Evolutionary conservation across 1,139 yeast genomes (phyloP).

Genomic region (Debaryomycetaceae sp.): DNA sequence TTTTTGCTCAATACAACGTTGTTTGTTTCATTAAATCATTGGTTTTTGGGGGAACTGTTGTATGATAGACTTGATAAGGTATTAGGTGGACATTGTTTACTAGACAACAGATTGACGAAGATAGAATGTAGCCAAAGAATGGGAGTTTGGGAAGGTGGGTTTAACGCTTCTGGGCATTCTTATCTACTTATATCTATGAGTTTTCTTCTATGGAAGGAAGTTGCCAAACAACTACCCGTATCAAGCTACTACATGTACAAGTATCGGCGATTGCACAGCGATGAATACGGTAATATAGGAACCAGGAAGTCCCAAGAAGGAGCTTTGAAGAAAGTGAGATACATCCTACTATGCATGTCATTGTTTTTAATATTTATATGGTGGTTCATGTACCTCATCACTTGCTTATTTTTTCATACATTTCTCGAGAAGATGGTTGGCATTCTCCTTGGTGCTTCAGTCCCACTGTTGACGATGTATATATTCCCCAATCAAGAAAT

Average conservation of each 20-base stretch:
- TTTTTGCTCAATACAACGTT: constrained; percentile 17
- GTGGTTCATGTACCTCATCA: constrained; percentile 46
- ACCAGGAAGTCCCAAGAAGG: neutral
- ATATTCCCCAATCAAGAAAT: neutral
- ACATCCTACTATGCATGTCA: constrained; percentile 7
- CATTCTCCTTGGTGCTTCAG: constrained; percentile 2
- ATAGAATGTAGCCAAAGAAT: constrained; percentile 5
- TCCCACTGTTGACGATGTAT: constrained; percentile 2
- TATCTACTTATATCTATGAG: constrained; percentile 51
- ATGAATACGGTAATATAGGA: neutral
- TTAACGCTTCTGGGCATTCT: constrained; percentile 65
- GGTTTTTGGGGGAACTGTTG: constrained; percentile 49
- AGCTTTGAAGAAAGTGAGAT: neutral
- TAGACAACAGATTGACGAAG: constrained; percentile 4
- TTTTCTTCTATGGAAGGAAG: constrained; percentile 38
- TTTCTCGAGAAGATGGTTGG: constrained; percentile 45
- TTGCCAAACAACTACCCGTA: neutral
- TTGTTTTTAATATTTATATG: constrained; percentile 25
- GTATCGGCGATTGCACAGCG: neutral
- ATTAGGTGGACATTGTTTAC: constrained; percentile 42
- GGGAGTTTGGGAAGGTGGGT: constrained; percentile 17
- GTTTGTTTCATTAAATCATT: constrained; percentile 21
- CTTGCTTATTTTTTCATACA: constrained; percentile 65
- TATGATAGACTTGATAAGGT: constrained; percentile 38
- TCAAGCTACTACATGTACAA: neutral